Percentiles rank a stretch among this genome's conserved stretches.
These are phyloP conservation scores for Xerocomellus chrysenteron DNA, from an alignment of 768 basidiomycete species.

Conservation along the genomic window DNA sequence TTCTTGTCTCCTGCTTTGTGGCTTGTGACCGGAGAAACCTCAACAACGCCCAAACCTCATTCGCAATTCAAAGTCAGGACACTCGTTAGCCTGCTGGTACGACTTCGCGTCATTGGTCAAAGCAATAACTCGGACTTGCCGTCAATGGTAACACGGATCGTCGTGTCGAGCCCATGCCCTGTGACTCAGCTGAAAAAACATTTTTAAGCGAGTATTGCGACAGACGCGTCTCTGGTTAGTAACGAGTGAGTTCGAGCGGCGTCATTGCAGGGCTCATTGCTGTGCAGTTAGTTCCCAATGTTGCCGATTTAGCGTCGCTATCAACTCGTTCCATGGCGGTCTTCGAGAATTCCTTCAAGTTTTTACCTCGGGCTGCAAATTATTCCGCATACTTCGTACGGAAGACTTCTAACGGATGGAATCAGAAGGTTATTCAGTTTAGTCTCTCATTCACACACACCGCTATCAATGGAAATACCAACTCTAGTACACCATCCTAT, in stretches of 20 bases:
- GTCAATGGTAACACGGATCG: conserved; percentile 18
- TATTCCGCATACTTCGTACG: conserved; percentile 3
- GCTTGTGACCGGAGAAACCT: conserved; percentile 19
- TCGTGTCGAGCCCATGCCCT: conserved; percentile 13
- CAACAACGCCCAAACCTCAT: conserved; percentile 30
- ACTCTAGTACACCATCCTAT: background rate
- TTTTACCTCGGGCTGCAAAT: background rate
- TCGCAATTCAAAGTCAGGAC: conserved; percentile 30
- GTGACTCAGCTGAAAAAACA: conserved; percentile 15
- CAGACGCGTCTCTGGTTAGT: conserved; percentile 4
- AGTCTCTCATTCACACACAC: background rate
- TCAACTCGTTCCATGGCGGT: conserved; percentile 1
- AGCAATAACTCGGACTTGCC: conserved; percentile 11
- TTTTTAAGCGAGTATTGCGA: conserved; percentile 17
- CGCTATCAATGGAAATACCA: conserved; percentile 2
- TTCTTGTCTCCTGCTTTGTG: conserved; percentile 25
- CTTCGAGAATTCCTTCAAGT: conserved; percentile 13
- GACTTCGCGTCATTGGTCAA: conserved; percentile 12
- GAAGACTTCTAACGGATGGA: conserved; percentile 15
- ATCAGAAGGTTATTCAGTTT: conserved; percentile 9
- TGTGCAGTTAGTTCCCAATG: conserved; percentile 13
- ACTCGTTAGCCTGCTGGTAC: conserved; percentile 17
- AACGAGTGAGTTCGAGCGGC: conserved; percentile 17
- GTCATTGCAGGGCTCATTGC: conserved; percentile 18
- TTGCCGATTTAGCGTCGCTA: conserved; percentile 8